These are phyloP conservation scores for Globisporangium cylindrosporum DNA, from an alignment of 352 stramenopile genomes.

Conservation along the genomic window DNA sequence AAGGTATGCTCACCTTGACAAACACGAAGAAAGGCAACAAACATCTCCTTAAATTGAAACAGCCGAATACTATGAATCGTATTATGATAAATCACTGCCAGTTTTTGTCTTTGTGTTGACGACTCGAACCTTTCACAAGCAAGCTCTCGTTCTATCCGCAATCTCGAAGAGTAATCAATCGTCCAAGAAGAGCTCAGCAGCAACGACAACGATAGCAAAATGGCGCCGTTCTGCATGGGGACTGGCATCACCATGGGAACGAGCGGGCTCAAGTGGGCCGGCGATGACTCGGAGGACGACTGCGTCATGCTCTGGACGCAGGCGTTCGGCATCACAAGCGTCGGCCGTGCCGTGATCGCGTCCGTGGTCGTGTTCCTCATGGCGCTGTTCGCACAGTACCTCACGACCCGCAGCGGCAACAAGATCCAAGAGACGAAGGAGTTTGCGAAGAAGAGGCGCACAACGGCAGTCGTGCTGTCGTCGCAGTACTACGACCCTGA, in stretches of 20 bases:
- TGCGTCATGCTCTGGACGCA: constrained; percentile 68
- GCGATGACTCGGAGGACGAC: constrained; percentile 41
- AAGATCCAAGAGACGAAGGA: constrained; percentile 47
- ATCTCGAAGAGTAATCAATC: background rate
- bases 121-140: background rate
- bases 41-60: background rate
- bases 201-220: constrained; percentile 8
- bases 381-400: constrained; percentile 54
- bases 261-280: constrained; percentile 48
- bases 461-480: background rate
- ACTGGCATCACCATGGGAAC: constrained; percentile 64
- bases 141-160: background rate
- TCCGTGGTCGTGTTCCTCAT: constrained; percentile 52
- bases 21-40: too few species aligned
- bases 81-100: background rate
- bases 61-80: background rate
- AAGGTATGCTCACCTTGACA: background rate
- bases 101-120: background rate
- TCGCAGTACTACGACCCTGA: constrained; percentile 36
- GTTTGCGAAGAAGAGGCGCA: constrained; percentile 25
- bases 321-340: constrained; percentile 52
- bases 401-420: constrained; percentile 40
- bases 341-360: constrained; percentile 32
- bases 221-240: constrained; percentile 54
- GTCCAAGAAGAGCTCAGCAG: too few species aligned